These are phyloP conservation scores for Tulasnella sp. DNA, from an alignment of 768 basidiomycete genomes.

Conservation along the genomic window DNA sequence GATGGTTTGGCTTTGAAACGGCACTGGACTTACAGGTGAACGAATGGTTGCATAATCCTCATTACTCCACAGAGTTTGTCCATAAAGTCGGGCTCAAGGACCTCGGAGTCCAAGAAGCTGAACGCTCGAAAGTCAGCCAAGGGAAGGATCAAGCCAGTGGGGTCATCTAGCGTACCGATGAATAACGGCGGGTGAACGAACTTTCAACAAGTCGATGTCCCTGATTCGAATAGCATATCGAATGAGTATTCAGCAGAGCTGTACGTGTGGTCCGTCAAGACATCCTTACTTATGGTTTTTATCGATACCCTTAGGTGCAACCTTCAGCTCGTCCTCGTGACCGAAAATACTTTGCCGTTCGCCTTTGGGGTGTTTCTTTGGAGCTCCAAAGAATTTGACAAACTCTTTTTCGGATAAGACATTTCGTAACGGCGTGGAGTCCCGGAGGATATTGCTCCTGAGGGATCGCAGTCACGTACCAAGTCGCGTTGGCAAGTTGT, in stretches of 20 bases:
- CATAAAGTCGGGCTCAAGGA: slow-evolving; percentile 57
- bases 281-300: slow-evolving; percentile 64
- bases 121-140: slow-evolving; percentile 12
- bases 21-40: slow-evolving; percentile 53
- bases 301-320: slow-evolving; percentile 80
- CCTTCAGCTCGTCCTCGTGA: slow-evolving; percentile 77
- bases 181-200: slow-evolving; percentile 65
- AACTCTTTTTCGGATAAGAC: slow-evolving; percentile 65
- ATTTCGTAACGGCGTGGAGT: slow-evolving; percentile 53
- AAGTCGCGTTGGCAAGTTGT: not conserved
- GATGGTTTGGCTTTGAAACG: not conserved
- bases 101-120: slow-evolving; percentile 67
- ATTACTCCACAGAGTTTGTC: slow-evolving; percentile 50
- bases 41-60: slow-evolving; percentile 58
- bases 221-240: slow-evolving; percentile 32
- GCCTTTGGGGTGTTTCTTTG: slow-evolving; percentile 54
- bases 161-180: slow-evolving; percentile 41
- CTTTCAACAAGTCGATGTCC: slow-evolving; percentile 88
- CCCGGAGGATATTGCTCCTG: slow-evolving; percentile 45
- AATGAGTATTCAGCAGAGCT: not conserved
- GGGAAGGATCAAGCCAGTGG: not conserved
- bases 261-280: not conserved
- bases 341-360: slow-evolving; percentile 75
- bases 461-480: not conserved
- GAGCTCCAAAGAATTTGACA: slow-evolving; percentile 65